phyloP scores from a whole-genome alignment of 805 yeast genomes.

The Starmerella sirachaensis region DNA sequence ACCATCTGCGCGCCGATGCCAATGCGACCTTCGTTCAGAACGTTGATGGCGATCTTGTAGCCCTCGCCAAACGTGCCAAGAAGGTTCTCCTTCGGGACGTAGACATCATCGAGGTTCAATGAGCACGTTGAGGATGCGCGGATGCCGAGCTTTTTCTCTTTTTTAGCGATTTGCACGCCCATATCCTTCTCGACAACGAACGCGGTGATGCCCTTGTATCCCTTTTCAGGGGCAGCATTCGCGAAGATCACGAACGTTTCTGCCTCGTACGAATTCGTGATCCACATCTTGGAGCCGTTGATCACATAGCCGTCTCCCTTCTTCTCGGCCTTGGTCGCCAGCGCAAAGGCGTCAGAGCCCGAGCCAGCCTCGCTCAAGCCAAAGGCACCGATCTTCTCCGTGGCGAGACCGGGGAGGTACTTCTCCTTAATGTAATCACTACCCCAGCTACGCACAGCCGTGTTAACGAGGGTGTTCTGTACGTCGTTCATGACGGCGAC shows the following conservation, averaged over 20 bases:
- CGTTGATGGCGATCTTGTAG: conserved; percentile 36
- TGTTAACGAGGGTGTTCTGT: conserved; percentile 36
- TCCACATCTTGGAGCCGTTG: conserved; percentile 37
- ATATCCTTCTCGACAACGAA: conserved; percentile 33
- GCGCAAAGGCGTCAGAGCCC: conserved; percentile 37
- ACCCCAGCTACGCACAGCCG: conserved; percentile 32
- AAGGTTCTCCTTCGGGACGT: conserved; percentile 33
- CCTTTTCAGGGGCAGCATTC: conserved; percentile 32
- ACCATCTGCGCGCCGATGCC: conserved; percentile 38
- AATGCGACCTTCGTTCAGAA: conserved; percentile 35
- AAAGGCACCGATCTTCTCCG: conserved; percentile 31
- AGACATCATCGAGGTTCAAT: conserved; percentile 32
- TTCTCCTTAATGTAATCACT: conserved; percentile 29
- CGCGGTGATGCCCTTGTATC: conserved; percentile 36
- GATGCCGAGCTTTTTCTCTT: conserved; percentile 36
- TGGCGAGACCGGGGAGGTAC: conserved; percentile 33
- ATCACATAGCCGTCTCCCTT: conserved; percentile 32
- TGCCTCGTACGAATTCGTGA: conserved; percentile 36
- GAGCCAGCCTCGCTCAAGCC: conserved; percentile 33
- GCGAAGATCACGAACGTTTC: conserved; percentile 34
- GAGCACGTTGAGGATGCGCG: conserved; percentile 36
- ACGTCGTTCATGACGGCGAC: conserved; percentile 35
- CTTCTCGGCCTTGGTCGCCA: conserved; percentile 30
- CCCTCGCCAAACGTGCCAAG: conserved; percentile 36
- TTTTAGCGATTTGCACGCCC: conserved; percentile 35